A percentile compares a stretch with the other conserved stretches of the same genome.
These are phyloP conservation scores for Narthecium ossifragum DNA, from an alignment of 106 monocot genomes.

Conservation along the genomic window DNA sequence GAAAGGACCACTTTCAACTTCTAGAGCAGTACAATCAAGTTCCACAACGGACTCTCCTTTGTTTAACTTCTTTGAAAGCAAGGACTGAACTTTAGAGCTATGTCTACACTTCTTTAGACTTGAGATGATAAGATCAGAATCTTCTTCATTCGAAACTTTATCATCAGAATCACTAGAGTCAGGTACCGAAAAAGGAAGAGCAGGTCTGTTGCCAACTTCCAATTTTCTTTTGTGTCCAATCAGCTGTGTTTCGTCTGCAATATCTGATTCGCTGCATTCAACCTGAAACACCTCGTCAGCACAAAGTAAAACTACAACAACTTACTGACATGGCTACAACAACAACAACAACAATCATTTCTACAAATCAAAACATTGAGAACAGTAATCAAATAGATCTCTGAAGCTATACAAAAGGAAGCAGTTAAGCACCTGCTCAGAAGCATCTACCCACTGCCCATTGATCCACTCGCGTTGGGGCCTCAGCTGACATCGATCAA, in stretches of 20 bases:
- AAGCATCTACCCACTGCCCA: constrained; percentile 10
- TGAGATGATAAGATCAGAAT: no score
- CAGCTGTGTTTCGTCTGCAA: not conserved
- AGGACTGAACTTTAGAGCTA: no score
- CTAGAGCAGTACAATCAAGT: no score
- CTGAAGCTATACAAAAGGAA: not conserved
- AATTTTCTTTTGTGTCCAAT: not conserved
- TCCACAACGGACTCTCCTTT: not conserved
- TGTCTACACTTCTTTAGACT: no score
- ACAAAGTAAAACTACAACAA: no score
- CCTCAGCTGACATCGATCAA: constrained; percentile 16
- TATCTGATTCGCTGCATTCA: not conserved
- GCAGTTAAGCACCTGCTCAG: constrained; percentile 3
- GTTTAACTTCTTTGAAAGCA: constrained; percentile 1
- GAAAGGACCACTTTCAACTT: no score
- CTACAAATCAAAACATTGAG: no score
- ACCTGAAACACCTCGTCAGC: not conserved
- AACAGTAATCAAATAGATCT: not conserved
- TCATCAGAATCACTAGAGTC: not conserved
- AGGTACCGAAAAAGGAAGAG: not conserved
- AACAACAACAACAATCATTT: no score
- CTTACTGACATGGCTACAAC: no score
- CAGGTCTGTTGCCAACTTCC: not conserved
- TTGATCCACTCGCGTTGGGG: constrained; percentile 17
- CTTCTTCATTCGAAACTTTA: no score